Evolutionary conservation across 2,329 filamentous ascomycete species (phyloP), one percentile per base, ranked within the genome.

Genomic region (Alternaria tenuissima): DNA sequence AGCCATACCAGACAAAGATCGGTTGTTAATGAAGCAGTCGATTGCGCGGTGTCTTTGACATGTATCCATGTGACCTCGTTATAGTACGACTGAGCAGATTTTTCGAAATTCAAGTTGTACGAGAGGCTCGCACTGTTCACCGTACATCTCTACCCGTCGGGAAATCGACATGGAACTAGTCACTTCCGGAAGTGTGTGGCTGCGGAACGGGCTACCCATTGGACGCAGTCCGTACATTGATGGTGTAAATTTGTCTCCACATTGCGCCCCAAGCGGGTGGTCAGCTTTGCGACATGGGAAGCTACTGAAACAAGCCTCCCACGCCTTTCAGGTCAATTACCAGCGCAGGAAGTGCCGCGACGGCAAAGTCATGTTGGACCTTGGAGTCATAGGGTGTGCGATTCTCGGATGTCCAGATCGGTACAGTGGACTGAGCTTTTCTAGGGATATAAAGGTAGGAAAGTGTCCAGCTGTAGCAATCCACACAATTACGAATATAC

Each of bases 381-480:
- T 12, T 47, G 32, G 36, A 56, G 57, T 60, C 52, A 60, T 53
- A 43, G 52, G 38, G 48, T 51, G 28, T 28, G 24, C 12, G 26
- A 43, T 38, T 34, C 18, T 34, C 36, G 32, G 46, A 47, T 32
- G 20, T 38, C 32, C 22, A 20, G 16, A 22, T 55, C 14, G 34
- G 32, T 22, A n/a, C 14, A 12, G 43, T 58, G 34, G 24, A 20
- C 26, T 49, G 14, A 32, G 47, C 8, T 36, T 48, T 32, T 16
- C 12, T 14, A 12, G 3, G 12, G 28, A 47, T 60, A 60, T 56
- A 60, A 59, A 62, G 30, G 6, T 39, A 38, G 16, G 26, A 8
- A 26, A 34, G 46, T 41, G 3, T 32, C 24, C 11, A 7, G 44
- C 38, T 49, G 32, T 3, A 36, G 20, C 8, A 14, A 38, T 36